Percentiles rank a stretch among this genome's conserved stretches.
Conservation (phyloP, 148 eudicot species). For the Chenopodium album region DNA sequence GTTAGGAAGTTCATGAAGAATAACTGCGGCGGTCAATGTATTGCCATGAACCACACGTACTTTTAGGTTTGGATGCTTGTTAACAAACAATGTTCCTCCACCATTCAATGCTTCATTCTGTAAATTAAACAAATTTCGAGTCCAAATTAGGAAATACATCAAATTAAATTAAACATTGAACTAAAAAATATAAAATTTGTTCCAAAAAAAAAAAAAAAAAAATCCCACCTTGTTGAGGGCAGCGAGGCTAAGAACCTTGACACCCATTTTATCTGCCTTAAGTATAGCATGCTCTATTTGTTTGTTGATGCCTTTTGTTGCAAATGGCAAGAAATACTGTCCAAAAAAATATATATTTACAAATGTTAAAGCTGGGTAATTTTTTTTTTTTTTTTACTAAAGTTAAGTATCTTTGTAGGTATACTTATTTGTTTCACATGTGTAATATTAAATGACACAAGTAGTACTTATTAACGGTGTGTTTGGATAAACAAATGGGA, state of each 20-base stretch:
- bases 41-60: conserved; percentile 80
- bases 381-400: no score
- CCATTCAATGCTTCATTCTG: conserved; percentile 79
- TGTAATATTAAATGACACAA: no score
- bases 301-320: conserved; percentile 64
- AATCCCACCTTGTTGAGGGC: conserved; percentile 66
- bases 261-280: conserved; percentile 63
- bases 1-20: conserved; percentile 48
- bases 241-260: conserved; percentile 79
- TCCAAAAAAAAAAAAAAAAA: not conserved
- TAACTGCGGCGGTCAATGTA: conserved; percentile 78
- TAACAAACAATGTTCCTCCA: conserved; percentile 69
- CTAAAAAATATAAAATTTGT: not conserved
- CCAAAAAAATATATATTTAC: not conserved
- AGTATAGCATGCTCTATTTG: conserved; percentile 76
- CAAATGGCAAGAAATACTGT: conserved; percentile 87
- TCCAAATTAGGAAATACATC: not conserved
- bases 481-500: no score
- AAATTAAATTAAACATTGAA: not conserved
- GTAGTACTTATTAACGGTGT: not conserved
- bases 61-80: conserved; percentile 68
- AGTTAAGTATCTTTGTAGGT: no score
- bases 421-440: no score
- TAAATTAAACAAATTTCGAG: not conserved
- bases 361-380: not conserved